phyloP scores from a whole-genome alignment of 768 basidiomycete species.

The Dioszegia aurantiaca region DNA sequence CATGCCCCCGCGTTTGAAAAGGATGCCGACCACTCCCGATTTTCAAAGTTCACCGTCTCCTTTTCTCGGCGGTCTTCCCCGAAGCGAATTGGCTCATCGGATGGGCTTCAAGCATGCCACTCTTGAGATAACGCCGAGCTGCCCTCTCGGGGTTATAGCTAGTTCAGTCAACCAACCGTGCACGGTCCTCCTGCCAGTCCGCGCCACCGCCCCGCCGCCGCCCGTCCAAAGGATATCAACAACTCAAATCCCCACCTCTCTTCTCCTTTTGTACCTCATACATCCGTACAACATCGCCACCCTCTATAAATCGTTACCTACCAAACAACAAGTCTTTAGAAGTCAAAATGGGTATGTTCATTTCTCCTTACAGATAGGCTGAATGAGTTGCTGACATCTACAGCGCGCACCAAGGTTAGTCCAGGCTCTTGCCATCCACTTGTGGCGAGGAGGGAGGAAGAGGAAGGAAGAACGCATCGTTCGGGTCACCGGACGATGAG shows the following conservation, averaged over 20 bases:
- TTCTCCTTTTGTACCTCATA: conserved; percentile 1
- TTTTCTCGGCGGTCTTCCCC: conserved; percentile 5
- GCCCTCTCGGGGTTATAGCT: neutral
- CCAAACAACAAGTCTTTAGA: too few species aligned
- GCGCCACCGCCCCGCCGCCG: conserved; percentile 1
- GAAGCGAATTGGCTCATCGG: neutral
- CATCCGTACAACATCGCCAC: neutral
- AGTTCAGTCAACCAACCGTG: neutral
- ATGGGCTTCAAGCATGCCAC: neutral
- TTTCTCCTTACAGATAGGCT: conserved; percentile 11
- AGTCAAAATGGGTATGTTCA: conserved; percentile 38
- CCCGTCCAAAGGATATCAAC: neutral
- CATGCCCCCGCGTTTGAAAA: neutral
- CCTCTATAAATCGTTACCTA: too few species aligned
- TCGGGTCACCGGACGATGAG: too few species aligned
- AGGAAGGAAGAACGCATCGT: conserved; percentile 5
- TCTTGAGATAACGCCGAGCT: conserved; percentile 3
- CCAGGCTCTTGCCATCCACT: neutral
- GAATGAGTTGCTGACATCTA: conserved; percentile 18
- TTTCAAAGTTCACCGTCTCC: conserved; percentile 7
- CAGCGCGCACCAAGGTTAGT: conserved; percentile 47
- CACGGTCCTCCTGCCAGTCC: conserved; percentile 3
- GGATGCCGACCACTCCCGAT: neutral
- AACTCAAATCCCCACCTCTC: neutral
- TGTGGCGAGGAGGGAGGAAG: conserved; percentile 15